Base-by-base conservation (phyloP, 2,329 filamentous ascomycete species). In the Diaporthe caulivora region DNA sequence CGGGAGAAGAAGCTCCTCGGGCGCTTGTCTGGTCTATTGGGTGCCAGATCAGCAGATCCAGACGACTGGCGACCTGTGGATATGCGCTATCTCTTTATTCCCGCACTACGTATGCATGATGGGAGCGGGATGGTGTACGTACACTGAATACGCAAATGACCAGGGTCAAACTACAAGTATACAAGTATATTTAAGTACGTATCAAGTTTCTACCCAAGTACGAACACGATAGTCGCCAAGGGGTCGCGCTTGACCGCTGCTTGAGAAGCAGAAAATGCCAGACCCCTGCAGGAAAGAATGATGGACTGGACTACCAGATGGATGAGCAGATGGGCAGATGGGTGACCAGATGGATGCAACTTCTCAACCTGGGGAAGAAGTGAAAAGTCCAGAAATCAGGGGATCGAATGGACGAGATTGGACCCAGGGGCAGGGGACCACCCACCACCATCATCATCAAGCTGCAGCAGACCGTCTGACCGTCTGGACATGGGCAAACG, bases 361-460 rank as follows among this genome's bases (percentile, higher is more conserved):
- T 21, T n/a, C 42, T 37, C 60, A 29, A 64, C 60, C 60, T 65
- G 60, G 60, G 60, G 60, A 65, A 65, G 11, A 13, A 40, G 11
- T 6, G 15, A 18, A 65, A 37, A 65, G 44, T 37, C 60, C 60
- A 65, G 65, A 70, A 58, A 58, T 47, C 40, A 57, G 67, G 53
- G 29, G 51, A 51, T 51, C 54, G 54, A 60, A 7, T 60, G 29
- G 68, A 42, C 40, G 68, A 70, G 68, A 70, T 70, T 70, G 68
- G 68, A 70, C 54, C 54, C 68, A 70, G 68, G 68, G 68, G 68
- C 68, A 70, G 65, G 51, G 65, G 65, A 69, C 65, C 65, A 54
- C 65, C 65, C 65, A 24, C 49, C 65, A 42, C 55, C 44, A 51
- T n/a, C 55, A 51, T 51, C 62, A 57, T 53, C 51, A 47, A 42